Base-by-base conservation (phyloP, 2,329 filamentous ascomycete genomes). In the Aspergillus fructus region DNA sequence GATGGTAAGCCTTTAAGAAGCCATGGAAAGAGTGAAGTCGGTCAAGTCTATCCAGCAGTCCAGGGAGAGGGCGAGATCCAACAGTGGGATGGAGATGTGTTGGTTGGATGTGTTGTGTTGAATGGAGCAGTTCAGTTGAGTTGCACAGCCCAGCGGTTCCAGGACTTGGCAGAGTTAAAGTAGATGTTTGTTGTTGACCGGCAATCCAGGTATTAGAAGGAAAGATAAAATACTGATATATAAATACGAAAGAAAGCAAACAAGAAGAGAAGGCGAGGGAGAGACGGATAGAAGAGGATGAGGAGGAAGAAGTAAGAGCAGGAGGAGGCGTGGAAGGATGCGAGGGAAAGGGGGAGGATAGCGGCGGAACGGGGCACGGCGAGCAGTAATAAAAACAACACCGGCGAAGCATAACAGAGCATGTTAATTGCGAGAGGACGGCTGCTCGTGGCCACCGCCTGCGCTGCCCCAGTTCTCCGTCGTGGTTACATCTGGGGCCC, bases 221-320 rank as follows among this genome's bases (percentile, higher is more conserved):
- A 55, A 53, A 55, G 17, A 55, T 27, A 53, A 48, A 49, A 23
- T 17, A 57, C 27, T 49, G 27, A 17, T 48, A 58, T 48, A 39
- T 53, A 59, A 49, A 55, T 19, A 53, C 15, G 56, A 42, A 43
- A 57, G 55, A 55, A 52, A 51, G 43, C 49, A 55, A 40, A 55
- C 34, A 51, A 40, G 42, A 15, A 55, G 45, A 58, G 47, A 56
- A 59, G 81, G 72, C 79, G 71, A 81, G 81, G 77, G 77, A 78
- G 74, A 48, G 24, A 19, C 33, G 49, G 27, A 58, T 37, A 21
- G 48, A 45, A 43, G 53, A 30, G 49, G 37, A 53, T 49, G 52
- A 51, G 43, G 34, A 53, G 49, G 47, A 58, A 63, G 21, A 21
- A 21, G 21, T 21, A 21, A 21, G 21, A 3, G 21, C 21, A 21